phyloP scores from a whole-genome alignment of 73 alveolate genomes.

The Breviolum minutum region DNA sequence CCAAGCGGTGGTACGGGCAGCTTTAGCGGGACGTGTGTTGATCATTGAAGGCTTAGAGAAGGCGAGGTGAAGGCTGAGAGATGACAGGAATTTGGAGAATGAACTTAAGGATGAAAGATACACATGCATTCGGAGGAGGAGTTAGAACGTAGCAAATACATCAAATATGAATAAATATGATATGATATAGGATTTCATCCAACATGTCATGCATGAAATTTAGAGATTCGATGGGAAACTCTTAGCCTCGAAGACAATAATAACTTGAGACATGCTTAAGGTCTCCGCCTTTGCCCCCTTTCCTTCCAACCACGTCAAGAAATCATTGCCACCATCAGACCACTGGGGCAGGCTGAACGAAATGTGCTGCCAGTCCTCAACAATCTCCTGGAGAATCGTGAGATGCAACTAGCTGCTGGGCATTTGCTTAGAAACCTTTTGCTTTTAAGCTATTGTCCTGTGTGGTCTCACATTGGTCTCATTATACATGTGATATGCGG shows the following conservation, averaged over 20 bases:
- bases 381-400: conserved; percentile 87
- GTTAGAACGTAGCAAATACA: too few species aligned
- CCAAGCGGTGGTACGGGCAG: conserved; percentile 87
- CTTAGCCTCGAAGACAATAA: too few species aligned
- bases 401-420: conserved; percentile 37
- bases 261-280: not conserved
- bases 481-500: too few species aligned
- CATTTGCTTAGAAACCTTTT: not conserved
- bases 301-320: too few species aligned
- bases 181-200: too few species aligned
- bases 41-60: conserved; percentile 72
- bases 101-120: not conserved
- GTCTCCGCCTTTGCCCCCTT: not conserved
- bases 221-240: too few species aligned
- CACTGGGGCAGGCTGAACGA: conserved; percentile 69
- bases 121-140: not conserved
- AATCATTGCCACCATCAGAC: not conserved
- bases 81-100: not conserved
- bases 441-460: not conserved
- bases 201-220: too few species aligned
- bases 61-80: not conserved
- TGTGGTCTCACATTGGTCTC: too few species aligned
- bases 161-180: too few species aligned
- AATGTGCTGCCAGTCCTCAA: conserved; percentile 72
- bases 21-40: conserved; percentile 80